Percentiles rank a stretch among this genome's conserved stretches.
Conservation (phyloP, 202 grass and related monocot species). For the Carex sylvatica region DNA sequence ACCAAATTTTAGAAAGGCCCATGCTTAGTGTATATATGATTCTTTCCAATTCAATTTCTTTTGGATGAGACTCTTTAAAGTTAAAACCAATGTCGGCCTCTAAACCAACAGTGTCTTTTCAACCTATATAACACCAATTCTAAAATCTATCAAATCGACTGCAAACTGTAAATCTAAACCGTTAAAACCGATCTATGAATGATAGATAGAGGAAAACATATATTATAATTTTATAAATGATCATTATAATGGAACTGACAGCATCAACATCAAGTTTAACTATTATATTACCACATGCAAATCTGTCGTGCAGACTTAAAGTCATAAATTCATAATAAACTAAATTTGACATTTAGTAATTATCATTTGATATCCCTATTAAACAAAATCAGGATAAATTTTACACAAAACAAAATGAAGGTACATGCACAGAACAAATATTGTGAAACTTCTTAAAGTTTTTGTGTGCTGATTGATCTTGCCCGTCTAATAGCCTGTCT, state of each 20-base stretch:
- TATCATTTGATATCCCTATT: background rate
- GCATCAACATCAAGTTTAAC: background rate
- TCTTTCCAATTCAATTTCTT: background rate
- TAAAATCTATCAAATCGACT: no score
- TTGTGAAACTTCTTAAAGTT: background rate
- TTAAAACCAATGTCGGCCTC: background rate
- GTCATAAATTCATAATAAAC: background rate
- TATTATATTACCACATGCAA: background rate
- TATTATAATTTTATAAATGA: background rate
- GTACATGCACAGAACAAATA: background rate
- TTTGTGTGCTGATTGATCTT: constrained; percentile 11
- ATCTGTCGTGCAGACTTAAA: background rate
- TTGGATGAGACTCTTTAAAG: background rate
- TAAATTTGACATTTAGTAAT: background rate
- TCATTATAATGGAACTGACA: background rate
- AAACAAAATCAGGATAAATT: background rate
- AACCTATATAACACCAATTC: no score
- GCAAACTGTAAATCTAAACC: no score
- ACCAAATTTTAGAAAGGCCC: background rate
- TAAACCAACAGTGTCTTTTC: no score
- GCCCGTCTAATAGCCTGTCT: constrained; percentile 35
- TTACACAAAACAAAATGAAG: background rate
- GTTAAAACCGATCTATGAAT: no score
- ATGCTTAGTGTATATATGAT: background rate
- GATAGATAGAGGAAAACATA: background rate